Evolutionary conservation across 2,329 filamentous ascomycete species (phyloP), one percentile per base, ranked within the genome.

Genomic region (Colletotrichum paranaense): DNA sequence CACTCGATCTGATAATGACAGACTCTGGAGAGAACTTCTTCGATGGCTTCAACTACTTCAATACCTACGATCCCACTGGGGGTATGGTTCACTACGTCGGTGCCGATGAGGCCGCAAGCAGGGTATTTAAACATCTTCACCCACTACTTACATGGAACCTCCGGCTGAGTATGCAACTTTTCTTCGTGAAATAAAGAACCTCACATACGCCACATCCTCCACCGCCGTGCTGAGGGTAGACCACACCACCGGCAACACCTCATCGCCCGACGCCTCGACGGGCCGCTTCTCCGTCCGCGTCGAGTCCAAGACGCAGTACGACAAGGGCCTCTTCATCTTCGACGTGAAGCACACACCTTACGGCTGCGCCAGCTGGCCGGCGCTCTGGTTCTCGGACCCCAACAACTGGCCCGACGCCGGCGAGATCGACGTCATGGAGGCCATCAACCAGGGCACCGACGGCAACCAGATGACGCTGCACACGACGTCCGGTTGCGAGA

Each of bases 311-410:
- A 84, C 80, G 57, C 87, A 87, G 57, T 93, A 92, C 80, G 81
- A 90, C 77, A 81, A 79, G n/a, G 91, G 91, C 0, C 87, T 93
- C n/a, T 93, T 92, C 81, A 83, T 93, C 77, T 93, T 93, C 77
- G 90, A 93, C 78, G 84, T 93, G 75, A 85, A 87, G 73, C 91
- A 92, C 81, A 89, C 88, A 0, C 91, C 91, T 0, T 89, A 86
- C 76, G 91, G 90, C 55, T 93, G 91, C 77, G 90, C 86, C 4
- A 90, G 87, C 26, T 93, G 90, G 92, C 90, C 90, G 2, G 87
- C 92, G 0, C 85, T 94, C 12, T 93, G 92, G 92, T 84, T 93
- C 7, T 85, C 86, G 0, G 92, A 93, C 78, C 82, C 85, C 1
- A 81, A 79, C 76, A 87, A 91, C 81, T 92, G 91, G 92, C 91